These are phyloP conservation scores for Inonotus hispidus DNA, from an alignment of 1,284 basidiomycete species.

Conservation along the genomic window DNA sequence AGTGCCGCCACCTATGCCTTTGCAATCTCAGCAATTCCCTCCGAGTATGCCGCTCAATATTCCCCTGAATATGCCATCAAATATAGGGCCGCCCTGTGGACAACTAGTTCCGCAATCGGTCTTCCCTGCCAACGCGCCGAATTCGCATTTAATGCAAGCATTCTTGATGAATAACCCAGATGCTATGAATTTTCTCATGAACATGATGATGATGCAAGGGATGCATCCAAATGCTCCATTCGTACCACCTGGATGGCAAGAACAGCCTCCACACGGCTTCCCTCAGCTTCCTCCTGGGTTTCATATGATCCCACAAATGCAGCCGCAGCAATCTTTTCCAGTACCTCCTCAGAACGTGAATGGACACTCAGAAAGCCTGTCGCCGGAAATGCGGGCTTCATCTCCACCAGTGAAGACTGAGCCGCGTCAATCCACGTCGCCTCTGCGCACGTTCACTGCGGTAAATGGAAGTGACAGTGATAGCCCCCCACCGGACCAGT, in stretches of 20 bases:
- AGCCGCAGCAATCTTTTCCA: background rate
- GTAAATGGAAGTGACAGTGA: background rate
- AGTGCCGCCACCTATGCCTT: background rate
- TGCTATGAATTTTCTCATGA: background rate
- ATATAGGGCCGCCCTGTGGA: background rate
- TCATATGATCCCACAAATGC: background rate
- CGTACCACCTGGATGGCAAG: background rate
- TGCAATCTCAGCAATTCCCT: background rate
- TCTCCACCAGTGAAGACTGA: background rate
- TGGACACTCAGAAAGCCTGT: background rate
- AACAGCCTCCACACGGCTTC: background rate
- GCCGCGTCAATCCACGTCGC: background rate
- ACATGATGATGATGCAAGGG: background rate
- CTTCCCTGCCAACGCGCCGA: background rate
- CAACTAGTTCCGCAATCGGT: background rate
- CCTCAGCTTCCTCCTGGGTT: background rate
- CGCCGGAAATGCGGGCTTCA: background rate
- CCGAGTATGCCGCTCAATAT: background rate
- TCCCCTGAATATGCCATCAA: background rate
- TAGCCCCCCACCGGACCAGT: conserved; percentile 1
- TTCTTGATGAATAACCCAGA: conserved; percentile 1
- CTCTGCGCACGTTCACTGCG: background rate
- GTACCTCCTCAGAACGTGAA: background rate
- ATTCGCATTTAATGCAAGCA: background rate
- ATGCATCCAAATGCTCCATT: background rate